These are phyloP conservation scores for Wilhelminamyces savonicus DNA, from an alignment of 805 yeast species.

Conservation along the genomic window DNA sequence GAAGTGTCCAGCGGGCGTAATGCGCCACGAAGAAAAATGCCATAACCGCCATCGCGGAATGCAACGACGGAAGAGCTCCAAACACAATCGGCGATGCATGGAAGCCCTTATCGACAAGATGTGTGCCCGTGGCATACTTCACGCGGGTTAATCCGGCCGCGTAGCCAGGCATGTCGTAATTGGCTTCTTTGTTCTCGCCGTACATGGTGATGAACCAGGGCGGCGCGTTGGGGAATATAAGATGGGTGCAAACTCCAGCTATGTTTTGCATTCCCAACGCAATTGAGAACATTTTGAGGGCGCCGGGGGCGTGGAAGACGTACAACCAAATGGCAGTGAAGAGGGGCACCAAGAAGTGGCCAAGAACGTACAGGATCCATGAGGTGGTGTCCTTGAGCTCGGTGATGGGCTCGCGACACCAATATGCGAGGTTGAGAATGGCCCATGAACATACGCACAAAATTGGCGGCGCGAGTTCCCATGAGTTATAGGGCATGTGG, in stretches of 20 bases:
- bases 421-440: constrained; percentile 40
- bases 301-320: constrained; percentile 63
- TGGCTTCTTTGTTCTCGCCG: constrained; percentile 50
- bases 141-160: constrained; percentile 67
- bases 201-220: constrained; percentile 66
- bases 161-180: constrained; percentile 59
- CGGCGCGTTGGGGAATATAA: constrained; percentile 63
- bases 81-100: constrained; percentile 65
- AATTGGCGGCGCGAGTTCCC: constrained; percentile 28
- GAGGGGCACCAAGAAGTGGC: constrained; percentile 57
- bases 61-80: constrained; percentile 60
- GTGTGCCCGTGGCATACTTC: constrained; percentile 59
- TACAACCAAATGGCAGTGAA: constrained; percentile 58
- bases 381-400: constrained; percentile 46
- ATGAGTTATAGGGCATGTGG: constrained; percentile 8
- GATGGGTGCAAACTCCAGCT: constrained; percentile 53
- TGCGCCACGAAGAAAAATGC: constrained; percentile 39
- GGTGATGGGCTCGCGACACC: constrained; percentile 35
- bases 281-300: constrained; percentile 45
- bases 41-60: constrained; percentile 58
- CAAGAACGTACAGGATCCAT: constrained; percentile 56
- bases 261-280: constrained; percentile 57
- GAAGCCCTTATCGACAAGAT: constrained; percentile 54
- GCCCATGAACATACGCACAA: constrained; percentile 43
- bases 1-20: constrained; percentile 29